Evolutionary conservation across 495 filamentous ascomycete species (phyloP), one percentile per base, ranked within the genome.

Genomic region (Oleoguttula mirabilis): DNA sequence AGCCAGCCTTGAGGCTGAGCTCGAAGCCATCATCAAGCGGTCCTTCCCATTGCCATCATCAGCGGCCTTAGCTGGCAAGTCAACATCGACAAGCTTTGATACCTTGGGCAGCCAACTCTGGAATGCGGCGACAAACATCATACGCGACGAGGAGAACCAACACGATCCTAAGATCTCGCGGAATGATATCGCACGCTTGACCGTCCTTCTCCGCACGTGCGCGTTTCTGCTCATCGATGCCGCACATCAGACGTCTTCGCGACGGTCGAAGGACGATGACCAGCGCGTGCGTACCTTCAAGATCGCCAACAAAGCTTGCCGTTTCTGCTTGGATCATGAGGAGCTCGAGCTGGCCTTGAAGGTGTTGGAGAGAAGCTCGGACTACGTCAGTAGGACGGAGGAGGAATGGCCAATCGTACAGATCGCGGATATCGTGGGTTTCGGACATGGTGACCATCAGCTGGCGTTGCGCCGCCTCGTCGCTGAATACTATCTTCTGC

Each of bases 161-260:
- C 25, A n/a, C n/a, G 25, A 28, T 28, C 25, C 25, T 7, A n/a
- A 28, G n/a, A n/a, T 28, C 25, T 20, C 15, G 19, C 21, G n/a
- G n/a, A n/a, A n/a, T n/a, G n/a, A n/a, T n/a, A n/a, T n/a, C n/a
- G n/a, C n/a, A n/a, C n/a, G n/a, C n/a, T n/a, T n/a, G n/a, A n/a
- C n/a, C n/a, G n/a, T n/a, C n/a, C n/a, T n/a, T n/a, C 70, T 73
- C 3, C 76, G 78, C 37, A 69, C 76, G 22, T 72, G 90, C 41
- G 77, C 81, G 2, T 86, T 81, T 49, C 62, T 76, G 20, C 63
- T 94, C 45, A 60, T 94, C 28, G 80, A 77, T 21, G 59, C 69
- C 30, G 77, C 76, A 20, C 69, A 74, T 48, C 52, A 56, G 12
- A 23, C 66, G 28, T 51, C 41, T 17, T 36, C 71, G 63, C 75